phyloP scores from a whole-genome alignment of 2,329 filamentous ascomycete species.

The Pleomassaria siparia region DNA sequence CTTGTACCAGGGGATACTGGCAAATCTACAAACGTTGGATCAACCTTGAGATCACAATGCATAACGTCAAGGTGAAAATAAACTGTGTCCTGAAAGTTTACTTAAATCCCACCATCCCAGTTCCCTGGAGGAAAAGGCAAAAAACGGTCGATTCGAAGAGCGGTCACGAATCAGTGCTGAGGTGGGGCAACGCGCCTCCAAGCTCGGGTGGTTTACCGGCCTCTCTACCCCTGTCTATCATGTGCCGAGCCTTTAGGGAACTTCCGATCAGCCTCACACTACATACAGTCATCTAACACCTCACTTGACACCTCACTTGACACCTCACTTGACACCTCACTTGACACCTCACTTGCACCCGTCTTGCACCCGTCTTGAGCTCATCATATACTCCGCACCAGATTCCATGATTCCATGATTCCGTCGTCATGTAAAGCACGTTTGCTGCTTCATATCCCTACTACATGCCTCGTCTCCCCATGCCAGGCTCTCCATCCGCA shows the following conservation, averaged over 20 bases:
- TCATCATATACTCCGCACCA: neutral
- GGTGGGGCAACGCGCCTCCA: too few species aligned
- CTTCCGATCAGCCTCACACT: too few species aligned
- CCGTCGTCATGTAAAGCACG: neutral
- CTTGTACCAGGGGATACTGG: too few species aligned
- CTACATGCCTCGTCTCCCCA: conserved; percentile 49
- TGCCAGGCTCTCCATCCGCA: conserved; percentile 60
- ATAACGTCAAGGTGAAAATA: too few species aligned
- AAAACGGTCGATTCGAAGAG: neutral
- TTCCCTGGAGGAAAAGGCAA: too few species aligned
- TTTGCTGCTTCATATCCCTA: neutral
- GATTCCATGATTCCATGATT: neutral
- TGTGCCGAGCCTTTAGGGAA: neutral
- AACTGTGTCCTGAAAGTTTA: too few species aligned
- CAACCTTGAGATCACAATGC: too few species aligned
- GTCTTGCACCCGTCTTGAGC: neutral
- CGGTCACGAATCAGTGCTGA: neutral
- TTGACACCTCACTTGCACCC: neutral
- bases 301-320: too few species aligned
- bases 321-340: neutral
- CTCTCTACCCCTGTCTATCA: neutral
- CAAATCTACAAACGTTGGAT: too few species aligned
- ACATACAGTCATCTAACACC: too few species aligned
- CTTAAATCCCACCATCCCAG: too few species aligned
- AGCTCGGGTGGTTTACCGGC: too few species aligned